Conservation (phyloP, 768 basidiomycete species). For the Tricholoma sp. region DNA sequence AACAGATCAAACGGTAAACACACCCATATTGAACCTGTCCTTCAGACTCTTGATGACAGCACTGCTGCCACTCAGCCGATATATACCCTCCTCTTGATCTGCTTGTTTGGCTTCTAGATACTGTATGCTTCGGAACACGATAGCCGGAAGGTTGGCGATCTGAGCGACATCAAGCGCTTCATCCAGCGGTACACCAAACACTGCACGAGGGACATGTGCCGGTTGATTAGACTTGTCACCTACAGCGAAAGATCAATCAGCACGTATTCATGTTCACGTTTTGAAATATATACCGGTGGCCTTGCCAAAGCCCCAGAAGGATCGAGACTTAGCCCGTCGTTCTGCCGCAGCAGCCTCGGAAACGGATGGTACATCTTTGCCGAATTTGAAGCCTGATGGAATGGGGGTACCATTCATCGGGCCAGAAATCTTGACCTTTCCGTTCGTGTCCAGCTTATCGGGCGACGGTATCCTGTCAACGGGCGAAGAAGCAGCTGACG, state of each 20-base stretch:
- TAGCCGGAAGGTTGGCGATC: constrained; percentile 88
- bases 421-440: constrained; percentile 83
- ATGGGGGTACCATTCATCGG: constrained; percentile 83
- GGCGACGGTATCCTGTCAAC: constrained; percentile 50
- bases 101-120: constrained; percentile 93
- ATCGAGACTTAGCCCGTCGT: constrained; percentile 88
- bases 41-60: constrained; percentile 91
- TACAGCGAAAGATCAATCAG: constrained; percentile 8
- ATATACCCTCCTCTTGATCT: constrained; percentile 96
- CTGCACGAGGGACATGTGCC: constrained; percentile 54
- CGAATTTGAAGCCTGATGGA: constrained; percentile 86
- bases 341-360: constrained; percentile 59
- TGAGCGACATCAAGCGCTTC: constrained; percentile 87
- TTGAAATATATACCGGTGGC: constrained; percentile 39
- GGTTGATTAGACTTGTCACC: constrained; percentile 33
- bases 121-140: constrained; percentile 93
- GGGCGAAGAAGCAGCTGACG: constrained; percentile 36
- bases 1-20: constrained; percentile 20
- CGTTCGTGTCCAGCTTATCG: constrained; percentile 48
- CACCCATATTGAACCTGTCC: constrained; percentile 89
- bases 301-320: constrained; percentile 90
- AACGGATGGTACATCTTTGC: constrained; percentile 54
- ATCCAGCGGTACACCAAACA: constrained; percentile 85
- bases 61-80: constrained; percentile 90
- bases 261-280: constrained; percentile 6